Base-by-base conservation (phyloP, 306 rosid species). In the Cucumis melo region DNA sequence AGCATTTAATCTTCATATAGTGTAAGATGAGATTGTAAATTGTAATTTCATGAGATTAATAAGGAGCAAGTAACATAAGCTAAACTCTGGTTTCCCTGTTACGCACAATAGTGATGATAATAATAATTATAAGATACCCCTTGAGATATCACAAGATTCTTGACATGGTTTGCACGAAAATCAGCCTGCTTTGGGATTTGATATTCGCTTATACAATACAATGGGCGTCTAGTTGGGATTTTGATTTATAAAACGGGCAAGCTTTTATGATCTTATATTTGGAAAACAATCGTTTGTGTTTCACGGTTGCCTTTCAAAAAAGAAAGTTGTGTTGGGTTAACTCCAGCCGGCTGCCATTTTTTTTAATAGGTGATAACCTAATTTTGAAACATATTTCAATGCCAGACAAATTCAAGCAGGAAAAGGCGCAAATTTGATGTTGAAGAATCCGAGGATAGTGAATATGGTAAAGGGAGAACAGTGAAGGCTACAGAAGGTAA, bases 361-460 rank as follows among this genome's bases (percentile, higher is more conserved):
- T 19, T 57, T 5, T 61, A 27, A 50, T 75, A 74, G 65, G 38
- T 56, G 74, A 20, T 58, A 13, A 53, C 53, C 29, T 76, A 64
- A 78, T 78, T 79, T 79, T 83, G 58, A 78, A 39, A 75, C 60
- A 74, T 75, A 73, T 14, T 39, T 77, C 56, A 80, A 77, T 86
- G 73, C 75, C 95, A 94, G 97, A 92, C 99, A 73, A 94, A 89
- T 83, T 86, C 95, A 59, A 89, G 86, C 81, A 84, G 91, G 83
- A 91, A 90, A 87, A 91, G 90, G 86, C 93, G 96, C 57, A 94
- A 92, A 80, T 80, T 67, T 62, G 99, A 92, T 62, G 84, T 90
- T 54, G 97, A 94, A n/a, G 98, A 94, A 79, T 90, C 91, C 2
- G 97, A 91, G 79, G 98, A 94, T 79, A 88, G 86, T 58, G 97